Evolutionary conservation across 2,329 filamentous ascomycete genomes (phyloP).

Genomic region (Fusarium redolens): DNA sequence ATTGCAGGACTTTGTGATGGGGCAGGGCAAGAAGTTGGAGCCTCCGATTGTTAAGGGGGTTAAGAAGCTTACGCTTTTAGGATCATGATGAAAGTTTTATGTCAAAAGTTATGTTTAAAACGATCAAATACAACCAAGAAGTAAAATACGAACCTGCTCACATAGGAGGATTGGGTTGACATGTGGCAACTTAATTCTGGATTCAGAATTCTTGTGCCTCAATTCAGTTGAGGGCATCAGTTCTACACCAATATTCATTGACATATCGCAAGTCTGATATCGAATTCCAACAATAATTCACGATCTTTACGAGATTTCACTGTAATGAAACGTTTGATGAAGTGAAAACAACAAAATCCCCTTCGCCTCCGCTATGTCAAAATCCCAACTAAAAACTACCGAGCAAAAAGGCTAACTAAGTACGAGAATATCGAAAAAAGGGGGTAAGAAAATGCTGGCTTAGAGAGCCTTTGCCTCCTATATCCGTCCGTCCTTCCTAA

Average conservation of each 20-base stretch:
- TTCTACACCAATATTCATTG: not conserved
- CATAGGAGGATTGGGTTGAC: not conserved
- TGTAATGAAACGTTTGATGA: not conserved
- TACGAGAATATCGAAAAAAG: constrained; percentile 34
- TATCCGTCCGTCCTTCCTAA: constrained; percentile 9
- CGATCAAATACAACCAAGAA: constrained; percentile 16
- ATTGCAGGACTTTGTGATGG: constrained; percentile 62
- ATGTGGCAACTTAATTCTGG: not conserved
- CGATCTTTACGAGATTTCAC: not conserved
- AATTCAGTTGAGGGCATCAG: not conserved
- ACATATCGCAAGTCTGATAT: not conserved
- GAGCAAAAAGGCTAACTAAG: constrained; percentile 19
- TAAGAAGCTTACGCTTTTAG: constrained; percentile 63
- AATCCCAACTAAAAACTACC: constrained; percentile 34
- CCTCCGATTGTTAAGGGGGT: constrained; percentile 62
- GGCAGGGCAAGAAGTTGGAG: constrained; percentile 57
- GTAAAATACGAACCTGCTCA: not conserved
- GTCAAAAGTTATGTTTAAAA: constrained; percentile 15
- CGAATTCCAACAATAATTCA: not conserved
- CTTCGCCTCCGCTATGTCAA: constrained; percentile 52
- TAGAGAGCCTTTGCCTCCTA: constrained; percentile 4
- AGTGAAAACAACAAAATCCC: constrained; percentile 29
- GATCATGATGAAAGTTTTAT: constrained; percentile 47
- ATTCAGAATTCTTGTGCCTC: not conserved
- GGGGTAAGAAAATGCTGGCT: constrained; percentile 8